Evolutionary conservation across 1,284 basidiomycete species (phyloP).

Genomic region (Ganoderma multipileum): DNA sequence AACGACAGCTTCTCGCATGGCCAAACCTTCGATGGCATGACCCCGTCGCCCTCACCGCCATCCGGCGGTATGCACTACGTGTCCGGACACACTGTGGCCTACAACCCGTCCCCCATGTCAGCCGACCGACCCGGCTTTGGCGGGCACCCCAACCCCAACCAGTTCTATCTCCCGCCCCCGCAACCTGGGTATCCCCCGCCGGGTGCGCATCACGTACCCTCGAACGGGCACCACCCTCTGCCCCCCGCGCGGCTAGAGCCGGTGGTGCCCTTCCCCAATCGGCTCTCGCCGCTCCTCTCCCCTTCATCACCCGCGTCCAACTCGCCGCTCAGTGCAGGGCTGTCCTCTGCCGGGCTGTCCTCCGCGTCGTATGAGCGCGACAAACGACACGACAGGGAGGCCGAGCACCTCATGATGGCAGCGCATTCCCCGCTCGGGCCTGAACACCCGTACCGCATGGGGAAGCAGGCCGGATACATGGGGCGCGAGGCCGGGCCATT

Average conservation of each 20-base stretch:
- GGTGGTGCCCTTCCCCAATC: slow-evolving; percentile 41
- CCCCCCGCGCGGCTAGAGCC: slow-evolving; percentile 42
- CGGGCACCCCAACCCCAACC: slow-evolving; percentile 19
- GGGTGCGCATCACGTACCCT: slow-evolving; percentile 24
- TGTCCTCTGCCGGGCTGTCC: slow-evolving; percentile 41
- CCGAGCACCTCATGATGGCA: slow-evolving; percentile 33
- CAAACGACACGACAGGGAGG: slow-evolving; percentile 38
- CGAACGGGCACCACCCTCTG: slow-evolving; percentile 30
- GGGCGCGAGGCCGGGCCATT: slow-evolving; percentile 19
- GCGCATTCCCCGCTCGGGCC: slow-evolving; percentile 31
- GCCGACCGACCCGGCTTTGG: slow-evolving; percentile 34
- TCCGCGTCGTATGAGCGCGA: slow-evolving; percentile 61
- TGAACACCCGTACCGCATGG: slow-evolving; percentile 28
- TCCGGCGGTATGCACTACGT: slow-evolving; percentile 57
- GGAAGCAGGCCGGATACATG: slow-evolving; percentile 28
- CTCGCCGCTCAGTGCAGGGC: slow-evolving; percentile 37
- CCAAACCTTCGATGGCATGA: slow-evolving; percentile 46
- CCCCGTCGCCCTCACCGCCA: slow-evolving; percentile 65
- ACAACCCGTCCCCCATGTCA: slow-evolving; percentile 28
- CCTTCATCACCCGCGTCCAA: slow-evolving; percentile 49
- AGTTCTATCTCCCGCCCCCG: slow-evolving; percentile 33
- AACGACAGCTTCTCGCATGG: slow-evolving; percentile 62
- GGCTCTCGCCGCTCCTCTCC: slow-evolving; percentile 48
- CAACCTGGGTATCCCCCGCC: slow-evolving; percentile 23
- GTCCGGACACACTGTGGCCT: slow-evolving; percentile 42